Conservation (phyloP, 768 basidiomycete species). For the Exidia glandulosa region DNA sequence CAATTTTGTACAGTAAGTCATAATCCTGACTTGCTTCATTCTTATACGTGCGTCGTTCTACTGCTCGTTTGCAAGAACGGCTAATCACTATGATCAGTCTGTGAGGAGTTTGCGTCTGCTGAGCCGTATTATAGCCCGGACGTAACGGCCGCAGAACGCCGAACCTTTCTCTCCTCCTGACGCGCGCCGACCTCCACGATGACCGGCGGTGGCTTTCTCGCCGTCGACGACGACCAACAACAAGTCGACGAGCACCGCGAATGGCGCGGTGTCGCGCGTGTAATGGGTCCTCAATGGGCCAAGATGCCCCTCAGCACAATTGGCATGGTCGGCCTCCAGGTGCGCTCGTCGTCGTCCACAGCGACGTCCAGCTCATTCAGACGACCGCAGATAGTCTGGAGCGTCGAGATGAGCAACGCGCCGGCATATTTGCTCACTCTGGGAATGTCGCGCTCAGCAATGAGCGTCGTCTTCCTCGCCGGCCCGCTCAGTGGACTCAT, state of each 20-base stretch:
- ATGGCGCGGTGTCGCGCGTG: constrained; percentile 43
- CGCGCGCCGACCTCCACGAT: background rate
- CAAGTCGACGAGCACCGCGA: constrained; percentile 23
- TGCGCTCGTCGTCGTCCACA: background rate
- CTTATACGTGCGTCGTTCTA: no score
- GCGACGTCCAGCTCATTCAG: background rate
- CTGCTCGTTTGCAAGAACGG: no score
- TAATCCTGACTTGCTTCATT: no score
- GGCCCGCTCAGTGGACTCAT: constrained; percentile 84
- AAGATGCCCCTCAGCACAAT: constrained; percentile 63
- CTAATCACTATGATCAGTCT: no score
- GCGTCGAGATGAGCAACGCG: constrained; percentile 87
- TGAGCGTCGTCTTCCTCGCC: constrained; percentile 87
- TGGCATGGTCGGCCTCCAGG: constrained; percentile 73
- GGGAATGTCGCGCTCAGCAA: constrained; percentile 73
- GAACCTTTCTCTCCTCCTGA: no score
- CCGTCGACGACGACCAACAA: constrained; percentile 2
- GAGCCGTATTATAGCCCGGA: no score
- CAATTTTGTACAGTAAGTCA: no score
- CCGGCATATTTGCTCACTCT: constrained; percentile 84
- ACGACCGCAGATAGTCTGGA: constrained; percentile 53
- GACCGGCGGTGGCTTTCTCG: background rate
- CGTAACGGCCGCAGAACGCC: no score
- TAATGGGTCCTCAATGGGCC: constrained; percentile 57
- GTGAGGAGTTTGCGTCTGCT: no score